Percentiles rank a stretch among this genome's conserved stretches.
phyloP scores from a whole-genome alignment of 2,329 filamentous ascomycete species.

The Aspergillus sp. region DNA sequence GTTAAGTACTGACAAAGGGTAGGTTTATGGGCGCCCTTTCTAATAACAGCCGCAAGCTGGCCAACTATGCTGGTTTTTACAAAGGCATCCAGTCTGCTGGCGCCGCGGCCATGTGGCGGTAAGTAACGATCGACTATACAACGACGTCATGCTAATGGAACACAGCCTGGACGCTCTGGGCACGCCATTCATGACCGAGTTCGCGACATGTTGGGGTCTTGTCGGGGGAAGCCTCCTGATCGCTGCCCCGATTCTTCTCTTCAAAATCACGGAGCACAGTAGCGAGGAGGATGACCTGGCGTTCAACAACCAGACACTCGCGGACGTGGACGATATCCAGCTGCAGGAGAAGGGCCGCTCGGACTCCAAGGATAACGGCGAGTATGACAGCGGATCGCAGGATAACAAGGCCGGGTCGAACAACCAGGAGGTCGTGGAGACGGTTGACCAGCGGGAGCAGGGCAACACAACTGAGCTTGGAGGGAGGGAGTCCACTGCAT shows the following conservation, averaged over 20 bases:
- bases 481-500: no score
- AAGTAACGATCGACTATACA: no score
- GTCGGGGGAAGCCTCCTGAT: conserved; percentile 64
- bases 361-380: neutral
- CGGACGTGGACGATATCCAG: conserved; percentile 48
- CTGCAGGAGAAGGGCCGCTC: conserved; percentile 5
- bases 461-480: no score
- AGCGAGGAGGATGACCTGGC: conserved; percentile 69
- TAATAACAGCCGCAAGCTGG: conserved; percentile 84
- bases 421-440: no score
- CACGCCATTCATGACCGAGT: conserved; percentile 60
- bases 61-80: conserved; percentile 87
- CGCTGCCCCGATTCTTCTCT: conserved; percentile 68
- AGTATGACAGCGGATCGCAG: conserved; percentile 2
- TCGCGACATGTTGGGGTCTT: conserved; percentile 67
- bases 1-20: neutral
- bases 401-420: conserved; percentile 16
- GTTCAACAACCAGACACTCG: conserved; percentile 73
- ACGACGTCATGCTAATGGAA: conserved; percentile 26
- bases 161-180: conserved; percentile 59
- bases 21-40: conserved; percentile 88
- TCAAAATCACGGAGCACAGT: conserved; percentile 75
- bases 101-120: conserved; percentile 50
- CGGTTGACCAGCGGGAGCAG: no score
- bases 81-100: conserved; percentile 86